A percentile compares a stretch with the other conserved stretches of the same genome.
These are phyloP conservation scores for Metarhizium robertsii DNA, from an alignment of 2,329 filamentous ascomycete genomes.

Conservation along the genomic window DNA sequence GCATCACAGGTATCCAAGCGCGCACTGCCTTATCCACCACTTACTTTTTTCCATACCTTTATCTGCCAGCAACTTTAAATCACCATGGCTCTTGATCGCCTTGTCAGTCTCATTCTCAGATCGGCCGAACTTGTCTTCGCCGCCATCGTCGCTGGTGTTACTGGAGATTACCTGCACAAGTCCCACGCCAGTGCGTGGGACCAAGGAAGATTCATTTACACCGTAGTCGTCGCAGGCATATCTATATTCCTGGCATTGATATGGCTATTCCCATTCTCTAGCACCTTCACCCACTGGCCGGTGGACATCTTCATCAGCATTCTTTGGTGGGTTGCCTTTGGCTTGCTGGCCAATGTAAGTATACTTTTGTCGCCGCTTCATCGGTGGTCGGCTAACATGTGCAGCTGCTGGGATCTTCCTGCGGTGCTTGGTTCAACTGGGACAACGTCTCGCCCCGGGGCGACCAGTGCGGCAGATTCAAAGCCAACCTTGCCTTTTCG, in stretches of 20 bases:
- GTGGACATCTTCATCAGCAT: conserved; percentile 60
- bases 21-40: background rate
- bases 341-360: conserved; percentile 53
- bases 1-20: background rate
- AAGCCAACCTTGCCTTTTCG: conserved; percentile 60
- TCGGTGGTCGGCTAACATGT: conserved; percentile 3
- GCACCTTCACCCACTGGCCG: conserved; percentile 60
- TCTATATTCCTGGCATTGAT: conserved; percentile 60
- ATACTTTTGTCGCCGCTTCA: background rate
- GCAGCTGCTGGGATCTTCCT: conserved; percentile 35
- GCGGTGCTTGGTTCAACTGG: conserved; percentile 54
- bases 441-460: conserved; percentile 36
- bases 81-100: conserved; percentile 29
- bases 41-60: background rate
- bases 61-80: background rate
- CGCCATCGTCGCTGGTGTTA: conserved; percentile 62
- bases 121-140: conserved; percentile 54
- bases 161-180: conserved; percentile 54
- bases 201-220: conserved; percentile 61
- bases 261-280: conserved; percentile 63
- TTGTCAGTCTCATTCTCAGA: conserved; percentile 30
- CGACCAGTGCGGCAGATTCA: conserved; percentile 56
- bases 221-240: conserved; percentile 59
- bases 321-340: conserved; percentile 62
- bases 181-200: conserved; percentile 41